Evolutionary conservation across 1,139 yeast genomes (phyloP), one percentile per base, ranked within the genome.

Genomic region (Debaryomyces sp.): DNA sequence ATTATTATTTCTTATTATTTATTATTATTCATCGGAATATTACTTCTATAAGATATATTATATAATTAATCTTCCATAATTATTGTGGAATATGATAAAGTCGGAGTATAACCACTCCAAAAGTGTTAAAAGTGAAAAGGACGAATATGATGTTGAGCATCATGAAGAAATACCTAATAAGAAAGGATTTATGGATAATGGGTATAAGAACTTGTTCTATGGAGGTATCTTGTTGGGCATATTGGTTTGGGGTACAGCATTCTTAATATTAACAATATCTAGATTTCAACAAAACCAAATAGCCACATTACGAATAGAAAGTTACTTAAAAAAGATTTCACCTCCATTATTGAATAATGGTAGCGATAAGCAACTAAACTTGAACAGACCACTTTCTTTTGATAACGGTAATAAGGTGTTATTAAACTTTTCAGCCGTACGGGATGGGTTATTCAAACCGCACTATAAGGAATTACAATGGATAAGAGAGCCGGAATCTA

Each of bases 401-500:
- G 43, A 40, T 10, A 40, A 17, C 18, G 58, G 55, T 45, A 74
- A 64, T 7, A 67, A 65, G 49, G 56, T 61, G 4, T 70, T 70
- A 17, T 58, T 71, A 35, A 67, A 68, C 50, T 64, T 70, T 38
- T 53, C 66, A 1, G 63, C 63, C 13, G 67, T 68, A 17, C 73
- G 89, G 53, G 78, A 77, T 43, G 80, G 80, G 2, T 69, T 77
- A 1, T 85, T 85, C 54, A 51, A 60, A 0, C 84, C 90, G 0
- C 66, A 68, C 22, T 67, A 58, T 46, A 77, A 78, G 51, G 65
- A 75, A n/a, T 68, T 87, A 21, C 91, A 86, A 60, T 87, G 94
- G 94, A 79, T 86, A 44, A 71, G 71, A 43, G 80, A 80, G 17
- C 81, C 84, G 1, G 72, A 71, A 37, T 67, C 77, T 1, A 51